These are phyloP conservation scores for Cardamine resedifolia DNA, from an alignment of 345 rosid species.

Conservation along the genomic window DNA sequence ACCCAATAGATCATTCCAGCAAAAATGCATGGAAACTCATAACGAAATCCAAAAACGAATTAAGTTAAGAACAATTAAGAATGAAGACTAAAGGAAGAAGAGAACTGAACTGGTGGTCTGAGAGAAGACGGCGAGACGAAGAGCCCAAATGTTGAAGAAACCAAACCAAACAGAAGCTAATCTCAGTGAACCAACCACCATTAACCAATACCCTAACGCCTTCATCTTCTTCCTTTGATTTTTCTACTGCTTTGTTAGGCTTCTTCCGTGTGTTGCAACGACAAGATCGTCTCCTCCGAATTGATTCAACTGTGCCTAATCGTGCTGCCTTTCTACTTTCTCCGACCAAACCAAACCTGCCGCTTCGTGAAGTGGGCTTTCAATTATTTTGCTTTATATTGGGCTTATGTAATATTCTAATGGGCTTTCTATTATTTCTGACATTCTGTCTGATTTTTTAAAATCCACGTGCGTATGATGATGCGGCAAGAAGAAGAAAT, in stretches of 20 bases:
- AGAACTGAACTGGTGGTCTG: slow-evolving; percentile 52
- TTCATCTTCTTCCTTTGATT: slow-evolving; percentile 50
- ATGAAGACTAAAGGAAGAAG: background rate
- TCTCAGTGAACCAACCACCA: slow-evolving; percentile 84
- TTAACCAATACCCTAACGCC: slow-evolving; percentile 86
- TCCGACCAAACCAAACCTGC: background rate
- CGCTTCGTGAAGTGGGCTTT: background rate
- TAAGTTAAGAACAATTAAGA: background rate
- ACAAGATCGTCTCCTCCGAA: background rate
- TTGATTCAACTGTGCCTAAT: background rate
- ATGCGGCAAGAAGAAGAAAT: slow-evolving; percentile 1
- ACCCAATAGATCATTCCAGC: background rate
- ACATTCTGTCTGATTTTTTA: background rate
- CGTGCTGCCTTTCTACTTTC: background rate
- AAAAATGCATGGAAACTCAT: background rate
- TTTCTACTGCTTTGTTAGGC: background rate
- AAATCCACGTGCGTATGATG: background rate
- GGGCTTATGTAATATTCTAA: background rate
- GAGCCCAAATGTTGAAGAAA: slow-evolving; percentile 91
- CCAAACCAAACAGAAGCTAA: slow-evolving; percentile 97
- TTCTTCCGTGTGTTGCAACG: background rate
- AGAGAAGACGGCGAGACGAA: slow-evolving; percentile 88
- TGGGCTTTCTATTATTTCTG: background rate
- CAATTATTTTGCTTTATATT: background rate
- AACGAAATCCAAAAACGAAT: background rate